Evolutionary conservation across 148 eudicot genomes (phyloP).

Genomic region (Chenopodium formosanum): DNA sequence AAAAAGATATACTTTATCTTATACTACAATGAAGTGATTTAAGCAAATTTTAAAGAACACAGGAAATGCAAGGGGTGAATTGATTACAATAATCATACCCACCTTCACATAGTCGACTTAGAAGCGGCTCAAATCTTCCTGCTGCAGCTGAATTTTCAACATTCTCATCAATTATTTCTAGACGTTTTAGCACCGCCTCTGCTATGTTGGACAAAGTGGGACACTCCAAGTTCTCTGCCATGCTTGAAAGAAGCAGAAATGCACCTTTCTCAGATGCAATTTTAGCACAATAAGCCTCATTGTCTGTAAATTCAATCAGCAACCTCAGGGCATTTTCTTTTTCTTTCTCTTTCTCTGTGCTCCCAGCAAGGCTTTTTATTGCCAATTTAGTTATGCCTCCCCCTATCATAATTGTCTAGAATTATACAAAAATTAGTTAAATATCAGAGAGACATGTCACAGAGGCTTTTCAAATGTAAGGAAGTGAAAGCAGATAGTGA

Average conservation of each 20-base stretch:
- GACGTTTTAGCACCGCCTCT: constrained; percentile 46
- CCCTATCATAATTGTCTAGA: constrained; percentile 51
- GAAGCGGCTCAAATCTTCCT: constrained; percentile 64
- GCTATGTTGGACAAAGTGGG: constrained; percentile 58
- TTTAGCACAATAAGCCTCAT: constrained; percentile 47
- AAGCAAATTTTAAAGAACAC: neutral
- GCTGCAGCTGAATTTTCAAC: constrained; percentile 57
- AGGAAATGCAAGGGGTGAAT: neutral
- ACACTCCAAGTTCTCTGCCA: constrained; percentile 59
- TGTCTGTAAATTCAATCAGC: constrained; percentile 50
- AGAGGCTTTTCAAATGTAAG: neutral
- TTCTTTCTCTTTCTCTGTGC: constrained; percentile 55
- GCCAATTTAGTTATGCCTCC: constrained; percentile 60
- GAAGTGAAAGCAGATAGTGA: neutral
- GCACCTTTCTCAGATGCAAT: constrained; percentile 75
- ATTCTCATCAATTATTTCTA: constrained; percentile 54
- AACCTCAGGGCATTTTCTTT: constrained; percentile 56
- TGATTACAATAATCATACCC: constrained; percentile 10
- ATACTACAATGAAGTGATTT: neutral
- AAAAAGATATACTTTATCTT: neutral
- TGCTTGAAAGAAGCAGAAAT: constrained; percentile 57
- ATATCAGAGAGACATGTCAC: neutral
- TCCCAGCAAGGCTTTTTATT: constrained; percentile 54
- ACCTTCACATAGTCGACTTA: constrained; percentile 55
- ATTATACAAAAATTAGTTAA: constrained; percentile 3